Evolutionary conservation across 441 rosid genomes (phyloP).

Genomic region (Populus trichocarpa): DNA sequence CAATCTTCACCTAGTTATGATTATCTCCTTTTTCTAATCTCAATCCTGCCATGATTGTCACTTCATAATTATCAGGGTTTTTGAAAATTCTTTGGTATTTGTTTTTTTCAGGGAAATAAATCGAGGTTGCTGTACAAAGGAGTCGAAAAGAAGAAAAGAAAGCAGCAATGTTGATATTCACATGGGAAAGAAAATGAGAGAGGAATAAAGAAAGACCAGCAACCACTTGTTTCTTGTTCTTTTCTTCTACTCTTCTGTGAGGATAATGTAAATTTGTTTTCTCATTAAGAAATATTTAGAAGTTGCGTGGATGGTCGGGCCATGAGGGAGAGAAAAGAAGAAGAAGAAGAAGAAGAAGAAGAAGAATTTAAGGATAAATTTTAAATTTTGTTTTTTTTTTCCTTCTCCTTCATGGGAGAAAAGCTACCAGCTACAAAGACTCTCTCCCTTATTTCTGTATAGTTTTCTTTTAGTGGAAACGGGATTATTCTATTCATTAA

Average conservation of each 20-base stretch:
- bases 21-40: neutral
- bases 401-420: constrained; percentile 16
- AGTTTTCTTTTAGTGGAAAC: constrained; percentile 22
- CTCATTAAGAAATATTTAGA: constrained; percentile 1
- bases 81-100: neutral
- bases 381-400: constrained; percentile 10
- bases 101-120: constrained; percentile 50
- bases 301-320: constrained; percentile 12
- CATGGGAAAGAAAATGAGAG: constrained; percentile 30
- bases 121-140: constrained; percentile 17
- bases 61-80: constrained; percentile 14
- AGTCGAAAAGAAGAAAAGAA: constrained; percentile 1
- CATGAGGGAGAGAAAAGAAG: constrained; percentile 1
- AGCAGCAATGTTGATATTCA: constrained; percentile 20
- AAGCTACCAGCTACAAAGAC: constrained; percentile 19
- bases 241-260: constrained; percentile 22
- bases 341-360: no score
- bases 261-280: constrained; percentile 34
- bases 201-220: constrained; percentile 19
- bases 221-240: constrained; percentile 41
- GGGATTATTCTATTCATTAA: constrained; percentile 1
- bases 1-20: neutral
- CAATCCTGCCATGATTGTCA: neutral
- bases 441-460: constrained; percentile 34
- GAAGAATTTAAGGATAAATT: neutral